Base-by-base conservation (phyloP, 2,329 filamentous ascomycete species). In the Fusarium sambucinum region DNA sequence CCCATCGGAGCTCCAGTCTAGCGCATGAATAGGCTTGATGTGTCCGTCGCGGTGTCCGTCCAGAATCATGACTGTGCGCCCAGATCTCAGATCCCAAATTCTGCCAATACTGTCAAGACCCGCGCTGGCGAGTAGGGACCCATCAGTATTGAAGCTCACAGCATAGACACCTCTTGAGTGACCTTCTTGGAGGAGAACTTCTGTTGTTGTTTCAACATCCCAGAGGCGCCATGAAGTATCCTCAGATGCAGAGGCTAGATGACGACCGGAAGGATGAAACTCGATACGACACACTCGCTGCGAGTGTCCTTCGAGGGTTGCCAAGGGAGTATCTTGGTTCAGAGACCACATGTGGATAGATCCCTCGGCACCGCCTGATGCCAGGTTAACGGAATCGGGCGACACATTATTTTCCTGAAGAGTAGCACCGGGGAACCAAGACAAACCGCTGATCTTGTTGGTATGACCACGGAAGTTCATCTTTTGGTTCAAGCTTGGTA, bases 141-240 rank as follows among this genome's bases (percentile, higher is more conserved):
- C 96, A 76, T 99, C 96, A 0, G 87, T 87, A 77, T 97, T 97
- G 82, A 98, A 98, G 75, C 89, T 89, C 52, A 98, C 87, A 0
- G 94, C 87, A 75, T 96, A 98, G 14, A 98, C 96, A 65, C 96
- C 96, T 56, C 95, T 89, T 12, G 94, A 96, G 78, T 99, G 96
- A 2, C 96, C 96, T 80, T 98, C 95, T 78, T 99, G 96, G 1
- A 96, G 84, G 2, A 97, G 84, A 3, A 98, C 81, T 76, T 98
- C 94, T 4, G 90, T 90, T 0, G 89, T 92, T 0, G 91, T 96
- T 71, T 93, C 90, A 1, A 98, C 89, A 77, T 98, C 95, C 95
- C 96, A 99, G 33, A 99, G 83, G 44, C 95, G 89, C 96, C 96
- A 99, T 1, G 96, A 97, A 3, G 94, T 97, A 77, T 99, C 96